A percentile compares a stretch with the other conserved stretches of the same genome.
These are phyloP conservation scores for Collybia mongolica DNA, from an alignment of 768 basidiomycete species.

Conservation along the genomic window DNA sequence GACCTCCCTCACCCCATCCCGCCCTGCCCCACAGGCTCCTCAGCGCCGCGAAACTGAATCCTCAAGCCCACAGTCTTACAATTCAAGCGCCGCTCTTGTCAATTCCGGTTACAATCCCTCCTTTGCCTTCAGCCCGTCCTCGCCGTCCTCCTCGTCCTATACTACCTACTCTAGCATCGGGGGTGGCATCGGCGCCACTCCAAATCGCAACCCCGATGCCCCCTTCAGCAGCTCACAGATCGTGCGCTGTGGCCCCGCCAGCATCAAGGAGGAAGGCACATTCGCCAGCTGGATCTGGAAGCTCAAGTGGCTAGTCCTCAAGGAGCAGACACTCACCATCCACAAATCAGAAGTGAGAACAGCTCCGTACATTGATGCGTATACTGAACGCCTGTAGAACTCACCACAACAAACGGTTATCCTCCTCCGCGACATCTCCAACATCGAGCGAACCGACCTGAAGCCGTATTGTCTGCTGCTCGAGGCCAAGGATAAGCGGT, in stretches of 20 bases:
- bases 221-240: constrained; percentile 41
- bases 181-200: constrained; percentile 81
- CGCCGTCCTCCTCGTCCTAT: constrained; percentile 48
- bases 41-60: constrained; percentile 43
- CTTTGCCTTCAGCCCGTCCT: constrained; percentile 49
- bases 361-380: neutral
- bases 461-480: constrained; percentile 93
- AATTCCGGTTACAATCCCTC: constrained; percentile 59
- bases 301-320: constrained; percentile 86
- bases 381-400: constrained; percentile 31
- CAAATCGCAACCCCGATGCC: constrained; percentile 60
- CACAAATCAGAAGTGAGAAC: constrained; percentile 88
- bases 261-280: constrained; percentile 87
- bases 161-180: constrained; percentile 62
- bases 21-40: constrained; percentile 77
- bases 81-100: constrained; percentile 41
- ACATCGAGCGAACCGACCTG: constrained; percentile 88
- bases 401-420: constrained; percentile 61
- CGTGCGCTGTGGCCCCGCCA: constrained; percentile 71
- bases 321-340: constrained; percentile 73
- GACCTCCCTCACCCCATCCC: constrained; percentile 69
- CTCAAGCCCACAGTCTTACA: constrained; percentile 27
- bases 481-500: constrained; percentile 82
- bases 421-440: constrained; percentile 72
- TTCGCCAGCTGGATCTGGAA: constrained; percentile 91